phyloP scores from a whole-genome alignment of 371 early-diverging fungal species.

The Amoeboaphelidium protococcarum region DNA sequence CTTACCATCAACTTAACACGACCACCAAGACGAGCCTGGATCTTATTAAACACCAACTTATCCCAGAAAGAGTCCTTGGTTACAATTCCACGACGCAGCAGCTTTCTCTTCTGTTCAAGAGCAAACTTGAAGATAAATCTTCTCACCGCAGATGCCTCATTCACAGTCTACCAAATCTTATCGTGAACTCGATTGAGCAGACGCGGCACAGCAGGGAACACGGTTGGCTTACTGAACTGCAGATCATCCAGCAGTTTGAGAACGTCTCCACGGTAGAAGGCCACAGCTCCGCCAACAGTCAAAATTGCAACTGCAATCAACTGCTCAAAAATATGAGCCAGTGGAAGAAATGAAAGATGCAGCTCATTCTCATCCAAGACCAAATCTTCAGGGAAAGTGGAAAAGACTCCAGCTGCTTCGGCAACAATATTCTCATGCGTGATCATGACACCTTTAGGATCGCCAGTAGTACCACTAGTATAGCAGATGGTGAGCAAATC shows the following conservation, averaged over 20 bases:
- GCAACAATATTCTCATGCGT: conserved; percentile 64
- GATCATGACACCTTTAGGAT: conserved; percentile 64
- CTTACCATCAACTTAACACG: conserved; percentile 56
- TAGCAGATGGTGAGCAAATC: conserved; percentile 80
- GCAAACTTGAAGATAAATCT: conserved; percentile 9
- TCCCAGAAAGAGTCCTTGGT: conserved; percentile 24
- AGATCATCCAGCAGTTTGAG: conserved; percentile 10
- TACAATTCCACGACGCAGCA: not conserved
- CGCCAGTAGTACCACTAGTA: conserved; percentile 79
- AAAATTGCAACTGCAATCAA: conserved; percentile 44
- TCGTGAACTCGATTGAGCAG: conserved; percentile 16
- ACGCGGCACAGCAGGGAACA: conserved; percentile 18
- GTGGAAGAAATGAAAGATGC: conserved; percentile 72
- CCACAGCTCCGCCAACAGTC: conserved; percentile 45
- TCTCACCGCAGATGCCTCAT: conserved; percentile 5
- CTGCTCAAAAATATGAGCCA: conserved; percentile 70
- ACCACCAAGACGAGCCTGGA: conserved; percentile 75
- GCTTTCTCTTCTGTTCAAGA: conserved; percentile 9
- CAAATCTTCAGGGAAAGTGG: conserved; percentile 26
- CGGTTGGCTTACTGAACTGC: conserved; percentile 8
- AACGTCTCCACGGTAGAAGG: conserved; percentile 41
- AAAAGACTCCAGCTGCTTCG: conserved; percentile 1
- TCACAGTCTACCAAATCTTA: conserved; percentile 9
- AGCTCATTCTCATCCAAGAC: conserved; percentile 20
- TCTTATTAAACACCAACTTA: conserved; percentile 59